Evolutionary conservation across 2,329 filamentous ascomycete species (phyloP).

Genomic region (Coniochaeta pulveracea): DNA sequence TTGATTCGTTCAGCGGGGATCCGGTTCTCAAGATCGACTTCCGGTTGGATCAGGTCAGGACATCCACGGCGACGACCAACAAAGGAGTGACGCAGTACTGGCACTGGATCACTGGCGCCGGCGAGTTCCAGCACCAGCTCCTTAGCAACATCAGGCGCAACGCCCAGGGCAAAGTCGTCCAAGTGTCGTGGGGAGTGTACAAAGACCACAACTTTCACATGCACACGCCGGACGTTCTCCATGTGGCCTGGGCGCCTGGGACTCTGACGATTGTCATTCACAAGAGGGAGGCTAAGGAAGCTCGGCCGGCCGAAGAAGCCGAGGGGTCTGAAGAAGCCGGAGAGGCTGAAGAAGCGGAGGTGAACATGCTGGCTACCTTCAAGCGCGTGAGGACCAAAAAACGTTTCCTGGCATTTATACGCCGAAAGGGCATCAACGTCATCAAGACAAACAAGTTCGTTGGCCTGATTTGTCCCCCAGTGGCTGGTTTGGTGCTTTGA

Average conservation of each 20-base stretch:
- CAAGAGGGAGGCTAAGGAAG: conserved; percentile 21
- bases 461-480: background rate
- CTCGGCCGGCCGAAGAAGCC: no score
- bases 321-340: no score
- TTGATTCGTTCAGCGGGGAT: conserved; percentile 36
- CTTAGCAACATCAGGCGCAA: conserved; percentile 24
- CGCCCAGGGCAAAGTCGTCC: no score
- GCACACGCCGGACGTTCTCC: conserved; percentile 30
- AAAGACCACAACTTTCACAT: conserved; percentile 39
- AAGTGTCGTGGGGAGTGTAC: conserved; percentile 36
- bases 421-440: conserved; percentile 26
- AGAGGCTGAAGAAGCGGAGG: conserved; percentile 11
- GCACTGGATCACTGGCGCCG: conserved; percentile 32
- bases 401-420: conserved; percentile 36
- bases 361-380: conserved; percentile 37
- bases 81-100: conserved; percentile 41
- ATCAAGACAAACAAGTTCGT: background rate
- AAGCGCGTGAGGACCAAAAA: conserved; percentile 40
- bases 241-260: conserved; percentile 31
- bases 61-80: conserved; percentile 31
- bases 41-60: conserved; percentile 41
- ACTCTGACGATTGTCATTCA: conserved; percentile 29
- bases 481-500: background rate
- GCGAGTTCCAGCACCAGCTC: conserved; percentile 41
- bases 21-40: conserved; percentile 34